Evolutionary conservation across 768 basidiomycete genomes (phyloP).

Genomic region (Lyophyllum shimeji): DNA sequence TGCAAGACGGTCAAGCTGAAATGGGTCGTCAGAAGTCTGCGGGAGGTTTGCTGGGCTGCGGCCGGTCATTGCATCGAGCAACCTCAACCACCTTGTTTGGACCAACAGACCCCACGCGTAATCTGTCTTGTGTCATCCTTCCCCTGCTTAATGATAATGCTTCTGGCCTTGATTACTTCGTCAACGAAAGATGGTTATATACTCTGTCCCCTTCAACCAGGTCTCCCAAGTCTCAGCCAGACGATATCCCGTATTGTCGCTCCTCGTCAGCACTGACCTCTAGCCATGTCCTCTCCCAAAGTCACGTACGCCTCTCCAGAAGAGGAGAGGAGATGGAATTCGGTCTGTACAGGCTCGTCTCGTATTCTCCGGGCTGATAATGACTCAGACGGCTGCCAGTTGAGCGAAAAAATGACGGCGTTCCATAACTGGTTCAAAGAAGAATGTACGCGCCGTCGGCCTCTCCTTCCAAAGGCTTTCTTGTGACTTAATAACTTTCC

Average conservation of each 20-base stretch:
- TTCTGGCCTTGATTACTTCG: too few species aligned
- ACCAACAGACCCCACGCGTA: not conserved
- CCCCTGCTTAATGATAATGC: too few species aligned
- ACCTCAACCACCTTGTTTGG: not conserved
- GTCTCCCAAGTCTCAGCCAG: too few species aligned
- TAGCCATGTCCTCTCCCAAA: not conserved
- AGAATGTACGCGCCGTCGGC: slow-evolving; percentile 1
- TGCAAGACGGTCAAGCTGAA: slow-evolving; percentile 68
- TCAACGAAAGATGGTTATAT: too few species aligned
- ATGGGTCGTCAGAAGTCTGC: slow-evolving; percentile 47
- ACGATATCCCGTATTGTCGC: too few species aligned
- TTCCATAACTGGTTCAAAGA: slow-evolving; percentile 14
- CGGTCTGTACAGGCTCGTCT: not conserved
- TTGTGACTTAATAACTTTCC: not conserved
- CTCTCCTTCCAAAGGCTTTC: not conserved
- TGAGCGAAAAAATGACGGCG: slow-evolving; percentile 7
- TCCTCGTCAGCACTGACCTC: not conserved
- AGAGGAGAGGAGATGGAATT: slow-evolving; percentile 11
- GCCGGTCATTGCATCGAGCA: slow-evolving; percentile 5
- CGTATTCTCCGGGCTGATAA: not conserved
- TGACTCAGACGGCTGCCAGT: not conserved
- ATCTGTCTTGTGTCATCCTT: not conserved
- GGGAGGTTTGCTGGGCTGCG: slow-evolving; percentile 5
- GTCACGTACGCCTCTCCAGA: slow-evolving; percentile 7
- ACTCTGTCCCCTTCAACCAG: too few species aligned